Evolutionary conservation across 352 stramenopile genomes (phyloP), one percentile per base, ranked within the genome.

Genomic region (Phytophthora fragariae): DNA sequence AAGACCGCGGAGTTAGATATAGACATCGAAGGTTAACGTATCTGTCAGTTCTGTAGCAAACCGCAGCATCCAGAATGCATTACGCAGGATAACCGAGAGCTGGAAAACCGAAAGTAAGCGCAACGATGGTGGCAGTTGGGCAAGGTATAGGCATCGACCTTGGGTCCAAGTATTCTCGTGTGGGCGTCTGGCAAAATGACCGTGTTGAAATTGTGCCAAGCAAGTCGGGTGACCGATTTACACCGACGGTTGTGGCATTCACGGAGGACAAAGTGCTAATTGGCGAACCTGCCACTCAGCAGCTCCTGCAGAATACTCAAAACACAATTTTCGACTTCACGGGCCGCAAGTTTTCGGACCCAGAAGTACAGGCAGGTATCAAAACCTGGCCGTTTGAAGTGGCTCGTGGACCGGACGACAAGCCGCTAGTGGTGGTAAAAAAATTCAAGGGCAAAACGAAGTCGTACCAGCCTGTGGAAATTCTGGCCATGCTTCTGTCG

Each of bases 301-400:
- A 57, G 24, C 15, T 57, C 10, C 21, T 57, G 6, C 14, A 57
- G 14, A 65, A 65, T 10, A 7, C 24, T 4, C 10, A 19, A 49
- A 65, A 65, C 31, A 50, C 27, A 12, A n/a, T 62, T 4, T 50
- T 62, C 27, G 37, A 44, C 44, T 47, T 56, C 41, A 56, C 17
- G 14, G 41, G 58, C 31, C 58, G 58, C 27, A 65, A 29, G n/a
- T 65, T 65, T n/a, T 56, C 58, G 10, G 58, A 65, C 27, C 41
- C 17, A 8, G 44, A 56, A n/a, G 31, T 56, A 10, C 61, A 68
- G 35, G 15, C 44, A 19, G 15, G 10, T 12, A 29, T 59, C 49
- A 56, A 56, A 19, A 5, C 3, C 5, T 52, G 46, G 33, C 60
- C 60, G 4, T 67, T 52, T 15, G 59, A 58, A 21, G 47, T 59